Conservation (phyloP, 306 rosid species). For the Malus fusca region DNA sequence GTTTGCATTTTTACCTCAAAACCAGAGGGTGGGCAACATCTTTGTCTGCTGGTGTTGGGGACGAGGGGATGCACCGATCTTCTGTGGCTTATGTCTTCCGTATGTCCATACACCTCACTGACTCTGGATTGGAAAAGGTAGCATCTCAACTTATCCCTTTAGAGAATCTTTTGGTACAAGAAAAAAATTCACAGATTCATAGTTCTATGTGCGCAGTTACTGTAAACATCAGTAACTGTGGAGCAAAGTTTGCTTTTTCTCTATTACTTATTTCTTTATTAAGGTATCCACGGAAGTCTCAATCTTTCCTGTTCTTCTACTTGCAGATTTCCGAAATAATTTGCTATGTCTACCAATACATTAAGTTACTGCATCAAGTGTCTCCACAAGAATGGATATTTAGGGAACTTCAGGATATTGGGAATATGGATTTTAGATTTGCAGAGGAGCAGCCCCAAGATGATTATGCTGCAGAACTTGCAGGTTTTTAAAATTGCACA, state of each 20-base stretch:
- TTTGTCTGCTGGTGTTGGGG: constrained; percentile 84
- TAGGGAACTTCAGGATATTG: constrained; percentile 84
- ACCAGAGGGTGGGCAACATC: constrained; percentile 87
- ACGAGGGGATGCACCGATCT: constrained; percentile 73
- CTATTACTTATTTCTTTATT: not conserved
- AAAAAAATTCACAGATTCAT: not conserved
- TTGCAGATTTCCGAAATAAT: constrained; percentile 74
- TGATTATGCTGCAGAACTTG: constrained; percentile 93
- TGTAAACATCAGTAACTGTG: constrained; percentile 11
- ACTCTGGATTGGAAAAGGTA: constrained; percentile 92
- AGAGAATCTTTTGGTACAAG: constrained; percentile 9
- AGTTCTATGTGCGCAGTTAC: not conserved
- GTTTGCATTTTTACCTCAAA: constrained; percentile 78
- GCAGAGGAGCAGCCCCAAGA: constrained; percentile 96
- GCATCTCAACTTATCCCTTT: not conserved
- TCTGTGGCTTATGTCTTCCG: constrained; percentile 66
- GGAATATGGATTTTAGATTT: constrained; percentile 91
- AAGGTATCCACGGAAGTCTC: too few relatives aligned
- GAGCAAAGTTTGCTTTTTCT: not conserved
- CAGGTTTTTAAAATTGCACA: constrained; percentile 39
- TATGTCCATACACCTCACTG: constrained; percentile 82
- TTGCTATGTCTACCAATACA: constrained; percentile 77
- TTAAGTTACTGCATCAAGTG: constrained; percentile 54
- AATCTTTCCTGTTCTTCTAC: too few relatives aligned
- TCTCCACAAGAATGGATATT: constrained; percentile 97